phyloP scores from a whole-genome alignment of 345 rosid species.

The Corchorus capsularis region DNA sequence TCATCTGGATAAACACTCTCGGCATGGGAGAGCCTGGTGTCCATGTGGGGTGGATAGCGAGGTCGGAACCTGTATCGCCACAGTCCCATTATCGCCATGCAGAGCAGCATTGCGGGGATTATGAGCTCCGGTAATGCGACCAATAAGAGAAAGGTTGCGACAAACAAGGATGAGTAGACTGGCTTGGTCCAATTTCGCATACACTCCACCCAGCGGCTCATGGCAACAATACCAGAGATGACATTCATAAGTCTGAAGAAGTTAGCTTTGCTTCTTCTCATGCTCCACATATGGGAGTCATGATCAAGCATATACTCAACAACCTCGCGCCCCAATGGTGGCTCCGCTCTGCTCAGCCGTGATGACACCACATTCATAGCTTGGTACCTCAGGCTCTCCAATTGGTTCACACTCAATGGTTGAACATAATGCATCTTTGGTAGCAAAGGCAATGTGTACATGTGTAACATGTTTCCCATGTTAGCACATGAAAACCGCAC shows the following conservation, averaged over 20 bases:
- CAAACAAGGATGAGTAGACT: constrained; percentile 49
- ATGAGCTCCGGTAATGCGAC: constrained; percentile 56
- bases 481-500: constrained; percentile 65
- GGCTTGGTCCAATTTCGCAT: constrained; percentile 61
- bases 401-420: constrained; percentile 53
- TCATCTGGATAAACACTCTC: constrained; percentile 59
- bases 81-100: constrained; percentile 51
- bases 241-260: constrained; percentile 59
- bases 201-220: constrained; percentile 39
- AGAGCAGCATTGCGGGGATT: constrained; percentile 45
- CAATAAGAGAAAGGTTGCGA: constrained; percentile 40
- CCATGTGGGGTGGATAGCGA: constrained; percentile 73
- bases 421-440: constrained; percentile 76
- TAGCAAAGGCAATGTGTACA: constrained; percentile 54
- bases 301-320: constrained; percentile 79
- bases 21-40: constrained; percentile 57
- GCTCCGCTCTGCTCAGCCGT: constrained; percentile 65
- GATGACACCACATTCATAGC: constrained; percentile 63
- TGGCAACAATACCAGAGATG: constrained; percentile 44
- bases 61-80: constrained; percentile 58
- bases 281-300: constrained; percentile 79
- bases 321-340: constrained; percentile 67
- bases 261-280: constrained; percentile 83
- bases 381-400: constrained; percentile 62
- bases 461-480: constrained; percentile 58